Conservation (phyloP, 768 basidiomycete species). For the Boletus reticuloceps region DNA sequence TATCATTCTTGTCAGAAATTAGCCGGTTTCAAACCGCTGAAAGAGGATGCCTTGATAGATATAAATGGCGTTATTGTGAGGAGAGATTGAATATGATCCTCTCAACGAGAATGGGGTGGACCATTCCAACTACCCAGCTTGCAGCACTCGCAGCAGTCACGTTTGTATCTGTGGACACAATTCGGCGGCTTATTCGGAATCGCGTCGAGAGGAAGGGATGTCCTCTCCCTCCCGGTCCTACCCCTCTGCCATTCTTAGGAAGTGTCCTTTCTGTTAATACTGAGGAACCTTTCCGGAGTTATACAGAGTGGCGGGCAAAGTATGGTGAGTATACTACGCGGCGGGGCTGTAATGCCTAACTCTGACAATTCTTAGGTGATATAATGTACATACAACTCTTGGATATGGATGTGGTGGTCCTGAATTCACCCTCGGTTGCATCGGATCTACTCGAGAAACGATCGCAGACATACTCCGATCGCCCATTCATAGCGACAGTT, state of each 20-base stretch:
- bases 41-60: not conserved
- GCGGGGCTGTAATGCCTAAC: not conserved
- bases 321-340: slow-evolving; percentile 10
- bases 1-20: not conserved
- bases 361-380: slow-evolving; percentile 31
- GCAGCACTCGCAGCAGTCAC: slow-evolving; percentile 1
- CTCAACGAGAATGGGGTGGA: slow-evolving; percentile 5
- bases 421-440: slow-evolving; percentile 43
- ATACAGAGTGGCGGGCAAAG: slow-evolving; percentile 14
- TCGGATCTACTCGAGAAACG: slow-evolving; percentile 48
- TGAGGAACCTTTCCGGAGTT: slow-evolving; percentile 14
- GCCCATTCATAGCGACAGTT: slow-evolving; percentile 33
- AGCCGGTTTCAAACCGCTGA: not conserved
- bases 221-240: slow-evolving; percentile 21
- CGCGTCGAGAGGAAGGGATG: slow-evolving; percentile 11
- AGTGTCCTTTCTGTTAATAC: slow-evolving; percentile 15
- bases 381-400: slow-evolving; percentile 50
- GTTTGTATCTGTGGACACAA: not conserved
- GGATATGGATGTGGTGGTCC: slow-evolving; percentile 42
- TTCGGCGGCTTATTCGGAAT: slow-evolving; percentile 2
- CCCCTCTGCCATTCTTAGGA: slow-evolving; percentile 18
- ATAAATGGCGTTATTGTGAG: not conserved
- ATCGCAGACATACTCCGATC: slow-evolving; percentile 48
- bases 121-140: slow-evolving; percentile 4
- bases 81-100: not conserved